Evolutionary conservation across 2,329 filamentous ascomycete species (phyloP), one percentile per base, ranked within the genome.

Genomic region (Lojkania enalia): DNA sequence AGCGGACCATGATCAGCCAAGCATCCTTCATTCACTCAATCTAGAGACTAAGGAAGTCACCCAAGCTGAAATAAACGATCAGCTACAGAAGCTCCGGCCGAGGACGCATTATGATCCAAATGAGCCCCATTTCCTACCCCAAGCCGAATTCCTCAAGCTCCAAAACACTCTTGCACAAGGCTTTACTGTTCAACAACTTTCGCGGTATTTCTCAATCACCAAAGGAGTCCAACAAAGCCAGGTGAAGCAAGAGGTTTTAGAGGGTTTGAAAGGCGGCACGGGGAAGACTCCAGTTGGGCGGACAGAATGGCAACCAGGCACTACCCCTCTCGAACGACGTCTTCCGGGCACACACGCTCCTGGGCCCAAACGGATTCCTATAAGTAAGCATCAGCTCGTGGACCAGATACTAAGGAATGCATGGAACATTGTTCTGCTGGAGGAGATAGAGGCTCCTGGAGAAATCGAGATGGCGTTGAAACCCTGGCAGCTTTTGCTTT

Each of bases 361-460:
- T 3, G 39, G 35, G 7, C 18, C 27, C 19, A 40, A 39, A 37
- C 31, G 23, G 6, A 25, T 44, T 7, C 51, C 46, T 29, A 47
- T 60, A 20, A 57, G 53, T 42, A 70, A 70, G 55, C 49, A 49
- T 33, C 39, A 64, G 6, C 36, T 70, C 4, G 56, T 64, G 5
- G 66, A 69, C 36, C 59, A 60, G 30, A 69, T 71, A 20, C 48
- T 71, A n/a, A 52, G 63, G 20, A 54, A 57, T 25, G 45, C 60
- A 2, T 71, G 67, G 67, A 54, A 64, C 13, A 44, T 69, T 5
- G 50, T 60, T 5, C 42, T 66, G 16, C 48, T 69, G 13, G 67
- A 71, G 38, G 67, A 71, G 46, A 58, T 66, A 15, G 66, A 70
- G 42, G 54, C 61, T 0, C 50, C 60, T 18, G 67, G 67, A 14